A percentile compares a stretch with the other conserved stretches of the same genome.
Evolutionary conservation across 2,329 filamentous ascomycete species (phyloP).

Genomic region (Botrytis elliptica): DNA sequence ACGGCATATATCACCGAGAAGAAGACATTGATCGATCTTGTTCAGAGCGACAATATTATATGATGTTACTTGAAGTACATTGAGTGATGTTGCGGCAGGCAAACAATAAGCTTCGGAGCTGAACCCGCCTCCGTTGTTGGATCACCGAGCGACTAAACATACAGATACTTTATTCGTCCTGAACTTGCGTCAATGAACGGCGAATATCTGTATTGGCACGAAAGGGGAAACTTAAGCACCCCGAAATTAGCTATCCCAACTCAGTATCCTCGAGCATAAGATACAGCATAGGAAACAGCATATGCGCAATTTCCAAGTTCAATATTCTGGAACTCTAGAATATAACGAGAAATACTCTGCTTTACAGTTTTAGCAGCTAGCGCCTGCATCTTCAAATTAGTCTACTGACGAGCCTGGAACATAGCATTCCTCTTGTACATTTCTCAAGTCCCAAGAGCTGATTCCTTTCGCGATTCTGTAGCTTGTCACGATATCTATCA

Average conservation of each 20-base stretch:
- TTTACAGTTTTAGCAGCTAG: background rate
- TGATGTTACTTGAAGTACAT: background rate
- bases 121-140: slow-evolving; percentile 7
- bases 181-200: background rate
- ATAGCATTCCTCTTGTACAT: background rate
- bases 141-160: no score
- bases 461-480: background rate
- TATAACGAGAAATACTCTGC: background rate
- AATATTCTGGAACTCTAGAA: background rate
- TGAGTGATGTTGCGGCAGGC: background rate
- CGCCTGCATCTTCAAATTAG: background rate
- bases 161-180: background rate
- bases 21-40: background rate
- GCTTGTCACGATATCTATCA: background rate
- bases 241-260: background rate
- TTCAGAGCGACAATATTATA: background rate
- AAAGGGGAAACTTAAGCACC: no score
- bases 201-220: background rate
- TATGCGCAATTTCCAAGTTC: background rate
- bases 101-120: slow-evolving; percentile 2
- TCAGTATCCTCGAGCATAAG: background rate
- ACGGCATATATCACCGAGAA: background rate
- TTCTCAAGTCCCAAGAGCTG: background rate
- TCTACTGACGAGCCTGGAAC: background rate
- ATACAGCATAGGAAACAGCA: background rate